phyloP scores from a whole-genome alignment of 768 basidiomycete genomes.

The Termitomyces sp. region DNA sequence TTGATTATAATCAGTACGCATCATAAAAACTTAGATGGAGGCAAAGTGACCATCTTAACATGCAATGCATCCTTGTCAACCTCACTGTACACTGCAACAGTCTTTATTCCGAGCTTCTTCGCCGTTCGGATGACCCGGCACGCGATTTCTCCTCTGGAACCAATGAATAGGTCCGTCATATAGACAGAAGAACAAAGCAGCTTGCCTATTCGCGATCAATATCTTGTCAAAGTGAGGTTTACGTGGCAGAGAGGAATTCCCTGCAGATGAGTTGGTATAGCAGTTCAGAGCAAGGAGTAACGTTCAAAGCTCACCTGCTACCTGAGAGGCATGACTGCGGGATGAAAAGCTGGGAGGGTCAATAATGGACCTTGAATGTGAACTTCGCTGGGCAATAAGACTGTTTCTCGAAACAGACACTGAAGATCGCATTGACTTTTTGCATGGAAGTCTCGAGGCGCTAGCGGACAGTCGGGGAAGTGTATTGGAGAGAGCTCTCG shows the following conservation, averaged over 20 bases:
- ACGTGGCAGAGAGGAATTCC: constrained; percentile 26
- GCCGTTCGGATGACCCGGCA: constrained; percentile 93
- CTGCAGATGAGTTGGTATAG: neutral
- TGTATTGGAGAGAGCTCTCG: neutral
- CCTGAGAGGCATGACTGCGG: neutral
- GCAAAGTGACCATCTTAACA: constrained; percentile 58
- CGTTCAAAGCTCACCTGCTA: neutral
- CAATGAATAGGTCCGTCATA: constrained; percentile 13
- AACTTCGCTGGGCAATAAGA: neutral
- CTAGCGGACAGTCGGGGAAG: constrained; percentile 1
- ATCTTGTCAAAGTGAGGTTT: constrained; percentile 20
- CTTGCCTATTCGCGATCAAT: constrained; percentile 24
- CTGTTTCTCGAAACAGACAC: neutral
- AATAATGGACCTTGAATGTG: neutral
- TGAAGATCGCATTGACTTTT: neutral
- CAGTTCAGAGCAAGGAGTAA: neutral
- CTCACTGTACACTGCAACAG: constrained; percentile 89
- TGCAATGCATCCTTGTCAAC: constrained; percentile 79
- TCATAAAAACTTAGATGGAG: neutral
- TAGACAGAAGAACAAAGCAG: constrained; percentile 22
- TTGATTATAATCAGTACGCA: constrained; percentile 14
- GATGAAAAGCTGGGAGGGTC: neutral
- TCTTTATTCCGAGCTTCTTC: constrained; percentile 80
- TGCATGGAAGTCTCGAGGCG: neutral
- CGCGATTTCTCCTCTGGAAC: constrained; percentile 83